Percentiles rank a stretch among this genome's conserved stretches.
phyloP scores from a whole-genome alignment of 306 rosid species.

The Dalbergia cochinchinensis region DNA sequence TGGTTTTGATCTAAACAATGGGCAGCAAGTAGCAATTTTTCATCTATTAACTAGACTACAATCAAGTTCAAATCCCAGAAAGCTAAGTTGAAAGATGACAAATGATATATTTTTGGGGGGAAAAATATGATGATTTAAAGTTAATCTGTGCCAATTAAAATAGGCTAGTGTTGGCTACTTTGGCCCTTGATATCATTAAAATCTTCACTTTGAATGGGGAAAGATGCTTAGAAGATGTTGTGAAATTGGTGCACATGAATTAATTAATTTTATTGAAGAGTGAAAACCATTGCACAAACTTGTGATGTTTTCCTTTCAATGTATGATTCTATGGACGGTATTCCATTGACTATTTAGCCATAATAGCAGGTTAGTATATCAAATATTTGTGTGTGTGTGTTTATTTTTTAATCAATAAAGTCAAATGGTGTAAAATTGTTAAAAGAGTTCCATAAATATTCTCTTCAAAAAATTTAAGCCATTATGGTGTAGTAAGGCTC shows the following conservation, averaged over 20 bases:
- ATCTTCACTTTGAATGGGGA: neutral
- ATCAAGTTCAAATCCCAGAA: constrained; percentile 23
- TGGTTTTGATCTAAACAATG: constrained; percentile 7
- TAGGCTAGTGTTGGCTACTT: neutral
- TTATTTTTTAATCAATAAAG: too few species aligned
- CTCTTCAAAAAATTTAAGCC: too few species aligned
- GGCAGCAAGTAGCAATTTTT: neutral
- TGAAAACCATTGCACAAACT: constrained; percentile 14
- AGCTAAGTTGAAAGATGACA: constrained; percentile 1
- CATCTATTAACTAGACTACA: neutral
- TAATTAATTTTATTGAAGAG: neutral
- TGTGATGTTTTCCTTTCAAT: constrained; percentile 5
- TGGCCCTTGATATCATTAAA: constrained; percentile 22
- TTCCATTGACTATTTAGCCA: neutral
- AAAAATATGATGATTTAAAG: constrained; percentile 7
- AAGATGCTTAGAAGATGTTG: constrained; percentile 37
- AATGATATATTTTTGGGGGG: neutral
- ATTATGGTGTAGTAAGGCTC: too few species aligned
- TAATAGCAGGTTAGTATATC: neutral
- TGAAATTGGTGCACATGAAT: constrained; percentile 31
- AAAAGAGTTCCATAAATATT: too few species aligned
- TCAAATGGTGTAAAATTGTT: too few species aligned
- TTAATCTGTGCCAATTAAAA: neutral
- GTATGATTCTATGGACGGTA: neutral
- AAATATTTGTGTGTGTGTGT: neutral